phyloP scores from a whole-genome alignment of 805 yeast species.

The Soucietia sequanensis region DNA sequence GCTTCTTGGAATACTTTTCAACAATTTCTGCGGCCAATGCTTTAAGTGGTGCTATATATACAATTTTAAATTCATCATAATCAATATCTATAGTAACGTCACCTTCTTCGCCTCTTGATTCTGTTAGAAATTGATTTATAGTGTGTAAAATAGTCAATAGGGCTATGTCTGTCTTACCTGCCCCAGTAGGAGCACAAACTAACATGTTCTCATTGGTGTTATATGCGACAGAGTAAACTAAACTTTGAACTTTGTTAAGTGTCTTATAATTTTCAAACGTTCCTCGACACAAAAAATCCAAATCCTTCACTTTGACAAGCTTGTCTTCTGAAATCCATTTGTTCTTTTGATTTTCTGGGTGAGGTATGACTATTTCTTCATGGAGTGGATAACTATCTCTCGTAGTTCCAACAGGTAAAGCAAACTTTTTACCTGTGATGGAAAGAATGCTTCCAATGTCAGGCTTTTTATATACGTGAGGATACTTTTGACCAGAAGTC shows the following conservation, averaged over 20 bases:
- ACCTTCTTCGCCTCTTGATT: slow-evolving; percentile 43
- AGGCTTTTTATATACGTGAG: slow-evolving; percentile 79
- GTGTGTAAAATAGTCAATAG: slow-evolving; percentile 75
- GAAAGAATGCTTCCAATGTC: slow-evolving; percentile 67
- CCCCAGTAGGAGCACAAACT: slow-evolving; percentile 97
- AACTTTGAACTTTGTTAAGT: slow-evolving; percentile 83
- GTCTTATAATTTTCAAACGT: slow-evolving; percentile 79
- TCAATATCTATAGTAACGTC: slow-evolving; percentile 61
- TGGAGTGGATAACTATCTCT: slow-evolving; percentile 57
- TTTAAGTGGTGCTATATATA: slow-evolving; percentile 90
- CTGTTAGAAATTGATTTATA: slow-evolving; percentile 66
- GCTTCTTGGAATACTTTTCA: slow-evolving; percentile 74
- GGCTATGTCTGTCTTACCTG: slow-evolving; percentile 96
- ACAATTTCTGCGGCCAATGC: slow-evolving; percentile 97
- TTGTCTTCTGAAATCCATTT: slow-evolving; percentile 42
- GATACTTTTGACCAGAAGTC: slow-evolving; percentile 54
- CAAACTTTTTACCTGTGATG: slow-evolving; percentile 75
- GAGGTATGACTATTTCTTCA: slow-evolving; percentile 86
- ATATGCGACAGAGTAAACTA: slow-evolving; percentile 90
- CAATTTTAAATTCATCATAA: slow-evolving; percentile 82
- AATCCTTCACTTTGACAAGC: slow-evolving; percentile 55
- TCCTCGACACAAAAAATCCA: slow-evolving; percentile 78
- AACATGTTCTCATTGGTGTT: slow-evolving; percentile 92
- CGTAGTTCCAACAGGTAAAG: slow-evolving; percentile 79
- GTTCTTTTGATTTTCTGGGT: slow-evolving; percentile 51